phyloP scores from a whole-genome alignment of 352 stramenopile genomes.

The Phytopythium sindhum region DNA sequence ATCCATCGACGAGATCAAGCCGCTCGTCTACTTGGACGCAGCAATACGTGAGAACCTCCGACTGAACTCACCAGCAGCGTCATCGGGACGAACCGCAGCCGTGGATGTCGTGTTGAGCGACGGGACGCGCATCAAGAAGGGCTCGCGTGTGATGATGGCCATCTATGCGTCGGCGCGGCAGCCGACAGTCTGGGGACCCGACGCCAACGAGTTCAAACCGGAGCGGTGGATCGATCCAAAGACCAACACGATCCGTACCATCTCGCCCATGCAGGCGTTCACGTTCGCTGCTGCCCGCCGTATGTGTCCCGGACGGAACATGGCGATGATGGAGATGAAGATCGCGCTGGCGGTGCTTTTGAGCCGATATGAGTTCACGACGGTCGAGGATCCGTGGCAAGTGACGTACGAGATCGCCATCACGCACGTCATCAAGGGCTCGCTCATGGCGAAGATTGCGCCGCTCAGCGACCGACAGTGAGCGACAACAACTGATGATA shows the following conservation, averaged over 20 bases:
- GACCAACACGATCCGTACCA: conserved; percentile 23
- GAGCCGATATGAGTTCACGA: conserved; percentile 20
- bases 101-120: conserved; percentile 44
- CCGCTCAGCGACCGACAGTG: background rate
- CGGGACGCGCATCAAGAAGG: conserved; percentile 39
- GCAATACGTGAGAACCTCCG: conserved; percentile 34
- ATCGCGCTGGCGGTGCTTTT: conserved; percentile 27
- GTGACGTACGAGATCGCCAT: conserved; percentile 18
- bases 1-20: conserved; percentile 19
- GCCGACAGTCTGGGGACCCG: conserved; percentile 36
- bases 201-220: conserved; percentile 54
- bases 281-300: conserved; percentile 43
- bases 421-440: conserved; percentile 10
- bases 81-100: conserved; percentile 29
- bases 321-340: conserved; percentile 49
- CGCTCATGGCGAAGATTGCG: conserved; percentile 10
- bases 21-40: conserved; percentile 31
- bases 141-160: conserved; percentile 36
- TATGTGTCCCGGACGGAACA: conserved; percentile 40
- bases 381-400: conserved; percentile 12
- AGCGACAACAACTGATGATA: background rate
- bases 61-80: conserved; percentile 41
- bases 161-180: conserved; percentile 37
- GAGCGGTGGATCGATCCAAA: conserved; percentile 40
- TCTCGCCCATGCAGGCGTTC: conserved; percentile 17